These are phyloP conservation scores for Eimeria maxima DNA, from an alignment of 169 alveolate species.

Conservation along the genomic window DNA sequence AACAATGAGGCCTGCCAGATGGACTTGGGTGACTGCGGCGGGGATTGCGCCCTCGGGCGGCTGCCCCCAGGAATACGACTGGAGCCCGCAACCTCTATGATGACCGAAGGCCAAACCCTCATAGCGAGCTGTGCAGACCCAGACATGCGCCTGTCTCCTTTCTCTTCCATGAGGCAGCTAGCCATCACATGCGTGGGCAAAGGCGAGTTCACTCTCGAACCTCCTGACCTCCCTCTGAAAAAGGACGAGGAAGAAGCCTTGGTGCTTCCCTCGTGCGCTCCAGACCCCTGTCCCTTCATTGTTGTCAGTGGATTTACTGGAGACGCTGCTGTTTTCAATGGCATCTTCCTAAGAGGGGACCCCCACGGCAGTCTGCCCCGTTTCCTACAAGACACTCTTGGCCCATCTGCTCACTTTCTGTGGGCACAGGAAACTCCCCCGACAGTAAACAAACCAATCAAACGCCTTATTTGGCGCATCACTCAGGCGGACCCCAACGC, in stretches of 20 bases:
- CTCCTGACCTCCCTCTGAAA: conserved; percentile 22
- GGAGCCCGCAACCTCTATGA: conserved; percentile 80
- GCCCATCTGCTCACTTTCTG: conserved; percentile 57
- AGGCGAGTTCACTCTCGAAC: conserved; percentile 39
- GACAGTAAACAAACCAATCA: not conserved
- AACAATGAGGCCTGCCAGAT: conserved; percentile 86
- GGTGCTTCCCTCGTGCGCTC: conserved; percentile 74
- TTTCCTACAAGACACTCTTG: conserved; percentile 68
- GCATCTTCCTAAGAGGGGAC: conserved; percentile 73
- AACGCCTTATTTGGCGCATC: conserved; percentile 52
- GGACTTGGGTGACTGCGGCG: conserved; percentile 89
- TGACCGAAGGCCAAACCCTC: conserved; percentile 75
- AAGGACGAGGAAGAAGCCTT: conserved; percentile 69
- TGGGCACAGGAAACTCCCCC: conserved; percentile 71
- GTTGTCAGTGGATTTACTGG: conserved; percentile 76
- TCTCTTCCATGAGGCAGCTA: conserved; percentile 76
- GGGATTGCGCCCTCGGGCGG: conserved; percentile 78
- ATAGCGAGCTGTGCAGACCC: conserved; percentile 79
- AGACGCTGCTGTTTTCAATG: conserved; percentile 53
- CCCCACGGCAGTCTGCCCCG: conserved; percentile 71
- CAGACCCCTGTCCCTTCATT: conserved; percentile 81
- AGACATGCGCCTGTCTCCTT: conserved; percentile 64
- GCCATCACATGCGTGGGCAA: conserved; percentile 76
- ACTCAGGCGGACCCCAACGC: conserved; percentile 73
- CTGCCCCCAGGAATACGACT: conserved; percentile 64